Evolutionary conservation across 192 early-diverging fungal genomes (phyloP), one percentile per base, ranked within the genome.

Genomic region (Allomyces macrogynus): DNA sequence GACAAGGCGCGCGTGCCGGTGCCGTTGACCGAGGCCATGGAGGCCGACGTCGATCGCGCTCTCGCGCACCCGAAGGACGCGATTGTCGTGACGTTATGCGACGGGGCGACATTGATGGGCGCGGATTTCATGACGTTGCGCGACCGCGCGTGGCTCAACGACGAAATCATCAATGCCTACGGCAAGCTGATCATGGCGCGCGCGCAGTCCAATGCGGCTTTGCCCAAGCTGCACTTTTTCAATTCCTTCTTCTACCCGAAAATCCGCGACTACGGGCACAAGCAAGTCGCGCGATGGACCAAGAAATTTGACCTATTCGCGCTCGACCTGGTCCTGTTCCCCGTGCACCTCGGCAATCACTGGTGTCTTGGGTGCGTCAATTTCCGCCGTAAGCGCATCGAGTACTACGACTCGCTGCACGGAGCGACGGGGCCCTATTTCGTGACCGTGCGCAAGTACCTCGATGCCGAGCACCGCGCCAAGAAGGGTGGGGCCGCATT

Each of bases 131-230:
- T 67, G 20, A 95, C 91, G 20, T 71, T 97, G 62, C 62, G 70
- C 16, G 78, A 79, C 43, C 81, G 86, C 24, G 68, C 75, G 22
- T 97, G 95, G 95, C 77, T 97, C 10, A 95, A 97, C 71, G 95
- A 97, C 71, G 91, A 95, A 73, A 74, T 86, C 23, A 94, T 97
- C 72, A 95, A 97, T 71, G 91, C 88, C 73, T 97, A 94, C 72
- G 81, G 87, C 66, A 76, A 86, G 57, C 72, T 97, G 60, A 77
- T 92, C 16, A 80, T 85, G 67, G 73, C 79, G 0, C 81, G 95
- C 12, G 68, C 85, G 16, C 78, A 80, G 49, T 68, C 73, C 23
- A 67, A 71, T 32, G 16, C 75, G 7, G 54, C 65, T 0, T 63
- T 83, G 42, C 89, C 89, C 0, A 79, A 77, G 27, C 75, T 94